phyloP scores from a whole-genome alignment of 495 filamentous ascomycete species.

The Pseudomonodictys pantanalensis region DNA sequence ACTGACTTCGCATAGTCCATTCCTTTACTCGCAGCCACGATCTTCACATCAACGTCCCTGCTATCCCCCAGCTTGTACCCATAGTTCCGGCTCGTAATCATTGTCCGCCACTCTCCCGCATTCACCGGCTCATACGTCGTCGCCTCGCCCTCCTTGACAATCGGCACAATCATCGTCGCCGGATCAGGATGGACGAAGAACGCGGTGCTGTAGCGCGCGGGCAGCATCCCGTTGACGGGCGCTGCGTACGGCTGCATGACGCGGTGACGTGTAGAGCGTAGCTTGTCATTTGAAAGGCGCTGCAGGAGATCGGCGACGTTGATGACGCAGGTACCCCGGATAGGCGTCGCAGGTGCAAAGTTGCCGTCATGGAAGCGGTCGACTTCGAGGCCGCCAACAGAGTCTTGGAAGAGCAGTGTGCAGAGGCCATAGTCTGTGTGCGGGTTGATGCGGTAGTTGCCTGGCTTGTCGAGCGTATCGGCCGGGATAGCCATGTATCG shows the following conservation, averaged over 20 bases:
- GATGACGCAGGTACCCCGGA: background rate
- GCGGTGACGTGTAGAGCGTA: too few species aligned
- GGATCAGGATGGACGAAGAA: slow-evolving; percentile 6
- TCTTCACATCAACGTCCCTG: slow-evolving; percentile 7
- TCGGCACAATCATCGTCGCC: slow-evolving; percentile 2
- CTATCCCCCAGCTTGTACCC: background rate
- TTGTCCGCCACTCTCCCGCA: background rate
- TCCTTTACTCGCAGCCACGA: slow-evolving; percentile 1
- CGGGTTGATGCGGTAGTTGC: slow-evolving; percentile 13
- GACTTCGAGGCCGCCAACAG: slow-evolving; percentile 45
- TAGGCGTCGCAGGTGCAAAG: background rate
- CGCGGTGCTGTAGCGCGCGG: background rate
- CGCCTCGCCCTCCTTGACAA: slow-evolving; percentile 1
- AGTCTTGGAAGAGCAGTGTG: slow-evolving; percentile 51
- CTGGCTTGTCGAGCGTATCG: background rate
- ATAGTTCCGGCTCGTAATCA: slow-evolving; percentile 3
- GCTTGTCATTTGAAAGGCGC: too few species aligned
- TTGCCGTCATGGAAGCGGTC: slow-evolving; percentile 24
- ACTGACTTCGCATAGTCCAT: background rate
- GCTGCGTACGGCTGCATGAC: too few species aligned
- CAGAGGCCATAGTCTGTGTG: slow-evolving; percentile 49
- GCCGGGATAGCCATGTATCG: background rate
- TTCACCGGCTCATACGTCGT: slow-evolving; percentile 1
- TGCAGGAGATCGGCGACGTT: too few species aligned
- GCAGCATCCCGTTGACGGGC: background rate